Percentiles rank a stretch among this genome's conserved stretches.
Conservation (phyloP, 2,329 filamentous ascomycete species). For the Clarireedia hainanense region DNA sequence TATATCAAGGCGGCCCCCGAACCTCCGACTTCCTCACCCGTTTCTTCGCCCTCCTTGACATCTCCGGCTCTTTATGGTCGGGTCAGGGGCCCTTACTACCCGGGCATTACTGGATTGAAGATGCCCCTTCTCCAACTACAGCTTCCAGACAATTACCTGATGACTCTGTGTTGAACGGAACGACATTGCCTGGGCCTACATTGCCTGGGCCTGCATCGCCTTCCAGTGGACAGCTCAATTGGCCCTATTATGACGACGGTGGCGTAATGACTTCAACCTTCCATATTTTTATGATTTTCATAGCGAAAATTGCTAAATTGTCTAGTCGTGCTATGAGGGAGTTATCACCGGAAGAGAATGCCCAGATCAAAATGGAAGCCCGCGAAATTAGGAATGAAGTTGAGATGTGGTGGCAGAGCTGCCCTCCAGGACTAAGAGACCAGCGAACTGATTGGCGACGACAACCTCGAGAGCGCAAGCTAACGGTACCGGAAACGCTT, state of each 20-base stretch:
- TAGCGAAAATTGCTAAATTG: constrained; percentile 24
- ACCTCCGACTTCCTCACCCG: constrained; percentile 24
- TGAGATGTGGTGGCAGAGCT: constrained; percentile 22
- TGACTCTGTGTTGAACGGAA: neutral
- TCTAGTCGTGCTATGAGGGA: constrained; percentile 23
- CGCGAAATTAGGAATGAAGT: constrained; percentile 17
- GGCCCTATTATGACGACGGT: constrained; percentile 26
- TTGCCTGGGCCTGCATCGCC: neutral
- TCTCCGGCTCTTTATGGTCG: constrained; percentile 24
- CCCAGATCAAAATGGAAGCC: constrained; percentile 14
- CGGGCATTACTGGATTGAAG: constrained; percentile 27
- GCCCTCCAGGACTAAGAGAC: constrained; percentile 20
- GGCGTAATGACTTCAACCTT: constrained; percentile 23
- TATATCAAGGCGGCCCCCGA: constrained; percentile 24
- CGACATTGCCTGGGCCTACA: neutral
- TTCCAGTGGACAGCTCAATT: constrained; percentile 9
- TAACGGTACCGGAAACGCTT: constrained; percentile 24
- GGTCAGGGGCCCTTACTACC: constrained; percentile 23
- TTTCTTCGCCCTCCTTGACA: constrained; percentile 26
- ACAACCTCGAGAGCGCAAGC: constrained; percentile 20
- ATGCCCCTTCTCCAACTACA: constrained; percentile 1
- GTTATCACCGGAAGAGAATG: constrained; percentile 12
- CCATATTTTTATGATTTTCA: constrained; percentile 25
- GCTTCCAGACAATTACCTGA: neutral
- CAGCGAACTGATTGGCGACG: constrained; percentile 25